Evolutionary conservation across 2,329 filamentous ascomycete genomes (phyloP), one percentile per base, ranked within the genome.

Genomic region (Parascedosporium putredinis): DNA sequence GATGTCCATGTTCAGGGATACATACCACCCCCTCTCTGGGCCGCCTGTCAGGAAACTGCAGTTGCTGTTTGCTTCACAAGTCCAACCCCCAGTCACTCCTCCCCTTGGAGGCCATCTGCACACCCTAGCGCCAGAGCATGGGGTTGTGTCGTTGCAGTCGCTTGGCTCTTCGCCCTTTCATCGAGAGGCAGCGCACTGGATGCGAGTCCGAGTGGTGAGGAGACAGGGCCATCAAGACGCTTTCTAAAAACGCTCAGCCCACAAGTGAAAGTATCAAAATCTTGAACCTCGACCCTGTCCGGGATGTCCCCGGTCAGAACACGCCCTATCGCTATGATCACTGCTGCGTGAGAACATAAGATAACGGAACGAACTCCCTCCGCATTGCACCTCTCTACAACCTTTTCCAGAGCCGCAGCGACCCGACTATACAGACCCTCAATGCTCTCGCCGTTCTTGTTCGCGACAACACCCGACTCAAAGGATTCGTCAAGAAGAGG

Each of bases 331-430:
- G 86, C 84, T 62, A 98, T 96, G 59, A 97, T 78, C 9, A 84
- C 81, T 3, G 93, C 93, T 1, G 93, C 93, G 69, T 98, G 93
- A 1, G 87, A 85, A 67, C 88, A 95, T 34, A 98, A 74, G 36
- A 96, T 66, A 22, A 95, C 74, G 0, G 86, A 76, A 58, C 78
- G 80, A 34, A 77, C 72, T n/a, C 81, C 78, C 45, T 85, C 74
- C n/a, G 66, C 64, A 61, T 96, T 89, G 52, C 87, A 81, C 49
- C 80, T 75, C 24, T 76, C 72, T 56, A 96, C 84, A 56, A 96
- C 80, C 44, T 75, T 75, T 40, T 78, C 70, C 38, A 95, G 67
- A 2, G 83, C 79, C 43, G 78, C 79, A 3, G 86, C 84, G 24
- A 91, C 74, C 34, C 93, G 83, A 58, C 88, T 76, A 63, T 97